A percentile compares a stretch with the other conserved stretches of the same genome.
Conservation (phyloP, 805 yeast species). For the Wickerhamiella lipophila region DNA sequence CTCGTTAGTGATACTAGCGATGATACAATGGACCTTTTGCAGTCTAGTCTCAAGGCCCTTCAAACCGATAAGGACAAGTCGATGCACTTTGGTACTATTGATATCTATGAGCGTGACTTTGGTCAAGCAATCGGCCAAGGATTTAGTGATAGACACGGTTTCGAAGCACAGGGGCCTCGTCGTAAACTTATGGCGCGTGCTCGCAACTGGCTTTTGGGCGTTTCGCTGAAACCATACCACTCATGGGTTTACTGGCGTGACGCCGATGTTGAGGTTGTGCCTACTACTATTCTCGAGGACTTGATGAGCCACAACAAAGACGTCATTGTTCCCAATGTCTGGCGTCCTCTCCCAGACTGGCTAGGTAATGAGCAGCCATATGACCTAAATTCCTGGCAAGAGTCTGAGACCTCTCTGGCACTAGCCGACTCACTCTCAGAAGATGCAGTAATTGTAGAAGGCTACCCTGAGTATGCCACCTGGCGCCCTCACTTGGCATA, state of each 20-base stretch:
- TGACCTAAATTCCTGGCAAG: constrained; percentile 93
- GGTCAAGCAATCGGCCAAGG: constrained; percentile 89
- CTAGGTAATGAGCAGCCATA: constrained; percentile 86
- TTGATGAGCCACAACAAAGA: constrained; percentile 84
- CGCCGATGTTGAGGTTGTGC: constrained; percentile 89
- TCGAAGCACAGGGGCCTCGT: constrained; percentile 91
- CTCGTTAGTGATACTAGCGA: constrained; percentile 81
- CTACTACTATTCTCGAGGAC: constrained; percentile 76
- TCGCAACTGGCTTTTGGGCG: constrained; percentile 82
- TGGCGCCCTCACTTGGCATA: constrained; percentile 97
- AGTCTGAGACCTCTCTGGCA: constrained; percentile 54
- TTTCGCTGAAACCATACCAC: constrained; percentile 81
- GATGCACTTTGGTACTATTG: constrained; percentile 63
- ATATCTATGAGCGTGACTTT: constrained; percentile 80
- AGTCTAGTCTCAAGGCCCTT: constrained; percentile 42
- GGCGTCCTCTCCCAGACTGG: constrained; percentile 93
- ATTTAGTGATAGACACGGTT: constrained; percentile 86
- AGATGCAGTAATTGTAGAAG: constrained; percentile 93
- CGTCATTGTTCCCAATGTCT: constrained; percentile 91
- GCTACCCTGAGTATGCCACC: constrained; percentile 95
- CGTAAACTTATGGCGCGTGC: constrained; percentile 93
- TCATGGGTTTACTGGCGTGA: constrained; percentile 97
- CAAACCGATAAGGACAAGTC: constrained; percentile 52
- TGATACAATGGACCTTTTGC: constrained; percentile 61
- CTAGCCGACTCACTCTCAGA: constrained; percentile 48